Evolutionary conservation across 2,329 filamentous ascomycete species (phyloP), one percentile per base, ranked within the genome.

Genomic region (Periconia macrospinosa): DNA sequence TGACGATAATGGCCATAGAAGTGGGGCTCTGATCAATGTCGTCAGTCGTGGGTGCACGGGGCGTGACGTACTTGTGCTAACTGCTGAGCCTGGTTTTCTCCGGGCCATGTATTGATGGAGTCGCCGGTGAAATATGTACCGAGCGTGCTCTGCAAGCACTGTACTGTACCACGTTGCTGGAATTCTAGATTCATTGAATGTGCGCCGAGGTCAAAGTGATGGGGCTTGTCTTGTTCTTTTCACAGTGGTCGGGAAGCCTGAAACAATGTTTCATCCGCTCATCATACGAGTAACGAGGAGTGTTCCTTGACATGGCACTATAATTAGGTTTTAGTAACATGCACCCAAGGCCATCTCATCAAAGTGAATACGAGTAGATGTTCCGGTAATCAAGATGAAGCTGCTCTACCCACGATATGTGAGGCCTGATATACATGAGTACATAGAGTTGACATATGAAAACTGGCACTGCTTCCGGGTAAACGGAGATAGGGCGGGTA

Each of bases 381-480:
- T 55, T 59, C 33, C 33, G 33, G 15, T 37, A 37, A 37, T 37
- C 33, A 37, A 37, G 33, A 37, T 37, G 33, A 37, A 37, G 33
- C 33, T n/a, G 33, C 33, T 50, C 50, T 56, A 51, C 56, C 53
- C 30, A 47, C 23, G 46, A 44, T 56, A 49, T 49, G 11, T 47
- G 27, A 50, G 40, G 17, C 20, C 19, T 44, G 49, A 49, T 37
- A 50, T 37, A 37, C 33, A 37, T 37, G 15, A 27, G 37, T 54
- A 42, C 19, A 41, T 50, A 9, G 19, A 30, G 14, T 54, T 54
- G 53, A 55, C 57, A 49, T 56, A 54, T 19, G 40, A 37, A 43
- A 18, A 53, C 51, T 51, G 54, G 54, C 55, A 45, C 35, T 30
- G 46, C 45, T 45, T 53, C 49, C 53, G 55, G 58, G 45, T 56